Evolutionary conservation across 345 rosid species (phyloP), one percentile per base, ranked within the genome.

Genomic region (Turritis glabra): DNA sequence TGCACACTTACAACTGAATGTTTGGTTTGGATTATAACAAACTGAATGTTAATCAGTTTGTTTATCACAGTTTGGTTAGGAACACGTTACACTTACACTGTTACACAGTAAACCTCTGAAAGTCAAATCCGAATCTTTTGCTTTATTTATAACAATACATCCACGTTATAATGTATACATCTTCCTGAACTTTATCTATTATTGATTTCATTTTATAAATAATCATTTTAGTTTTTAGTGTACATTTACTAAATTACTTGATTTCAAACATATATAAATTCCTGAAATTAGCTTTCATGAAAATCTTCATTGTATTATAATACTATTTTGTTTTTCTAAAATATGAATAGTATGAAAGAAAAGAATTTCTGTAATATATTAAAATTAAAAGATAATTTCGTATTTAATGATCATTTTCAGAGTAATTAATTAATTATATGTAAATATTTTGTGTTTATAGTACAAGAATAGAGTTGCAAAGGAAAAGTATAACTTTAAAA

Each of bases 1-100:
- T 77, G 76, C 80, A 77, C 76, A 71, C 62, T 54, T 62, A 46
- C 22, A 75, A 70, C 27, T 71, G 38, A 47, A 54, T 26, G 27
- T 77, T 55, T 33, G 80, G 76, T 63, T 25, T 13, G 44, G 76
- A 26, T 60, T 13, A 44, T 41, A 50, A 15, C 51, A 53, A 25
- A 44, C 19, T 4, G 66, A 23, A 53, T 53, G 33, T 26, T 19
- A 54, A 43, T 51, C 41, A 59, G 48, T 40, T 47, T 18, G 29
- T 62, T 59, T 62, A 48, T 57, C 67, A 33, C 56, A 33, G 41
- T 35, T 30, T 46, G 22, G 80, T 70, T 71, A 70, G 80, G 76
- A 55, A 46, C 46, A 64, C 71, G 80, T 76, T 70, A 47, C 55
- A 50, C 66, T 74, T 55, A 4, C 40, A 11, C 26, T 46, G 55